Evolutionary conservation across 331 rosid genomes (phyloP).

Genomic region (Acacia pycnantha): DNA sequence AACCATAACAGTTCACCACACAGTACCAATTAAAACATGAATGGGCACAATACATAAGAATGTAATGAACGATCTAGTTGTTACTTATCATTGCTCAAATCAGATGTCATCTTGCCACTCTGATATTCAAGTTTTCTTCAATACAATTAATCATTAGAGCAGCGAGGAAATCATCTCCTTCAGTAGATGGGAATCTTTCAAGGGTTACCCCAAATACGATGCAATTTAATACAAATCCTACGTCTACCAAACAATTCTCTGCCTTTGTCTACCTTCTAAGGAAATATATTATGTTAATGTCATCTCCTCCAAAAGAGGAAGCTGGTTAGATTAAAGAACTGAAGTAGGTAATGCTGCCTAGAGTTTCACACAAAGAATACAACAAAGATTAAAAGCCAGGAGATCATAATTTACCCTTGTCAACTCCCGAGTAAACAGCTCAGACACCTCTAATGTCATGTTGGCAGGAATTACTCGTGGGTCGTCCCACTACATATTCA

Average conservation of each 20-base stretch:
- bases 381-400: conserved; percentile 33
- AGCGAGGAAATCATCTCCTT: conserved; percentile 8
- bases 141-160: not conserved
- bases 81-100: not conserved
- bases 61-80: not conserved
- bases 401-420: conserved; percentile 64
- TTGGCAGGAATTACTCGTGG: conserved; percentile 83
- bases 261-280: not conserved
- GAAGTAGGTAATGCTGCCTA: not conserved
- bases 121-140: not conserved
- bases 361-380: conserved; percentile 13
- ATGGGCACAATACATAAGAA: not conserved
- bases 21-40: not conserved
- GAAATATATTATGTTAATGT: not conserved
- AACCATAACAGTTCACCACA: not conserved
- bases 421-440: conserved; percentile 92
- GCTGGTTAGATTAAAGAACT: conserved; percentile 8
- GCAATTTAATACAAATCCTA: not conserved
- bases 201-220: not conserved
- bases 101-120: conserved; percentile 9
- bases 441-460: conserved; percentile 86
- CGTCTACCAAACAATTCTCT: not conserved
- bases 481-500: conserved; percentile 80
- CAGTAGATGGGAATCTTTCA: conserved; percentile 5
- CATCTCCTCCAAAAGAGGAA: not conserved